Base-by-base conservation (phyloP, 139 green algal species). In the Edaphochlamys debaryana region DNA sequence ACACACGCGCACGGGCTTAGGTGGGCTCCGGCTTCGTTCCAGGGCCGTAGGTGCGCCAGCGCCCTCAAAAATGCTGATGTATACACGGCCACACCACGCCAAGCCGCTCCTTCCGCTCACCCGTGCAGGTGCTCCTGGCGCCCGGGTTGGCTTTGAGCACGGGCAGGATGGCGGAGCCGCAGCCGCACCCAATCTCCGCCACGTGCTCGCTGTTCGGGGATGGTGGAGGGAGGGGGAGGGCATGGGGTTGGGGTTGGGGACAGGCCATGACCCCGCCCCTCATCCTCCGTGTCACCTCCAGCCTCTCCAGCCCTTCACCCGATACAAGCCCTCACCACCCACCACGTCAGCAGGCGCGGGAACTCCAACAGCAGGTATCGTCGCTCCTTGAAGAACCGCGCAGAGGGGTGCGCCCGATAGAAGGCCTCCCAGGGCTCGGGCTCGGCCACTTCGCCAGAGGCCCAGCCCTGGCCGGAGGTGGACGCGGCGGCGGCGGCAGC, bases 381-480 rank as follows among this genome's bases (percentile, higher is more conserved):
- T 36, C 90, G 83, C 86, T 95, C 91, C 81, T 94, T 94, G 87
- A 94, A 96, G 73, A 96, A 96, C 5, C 87, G 82, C 0, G 91
- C 93, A 37, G 79, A 83, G 36, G 84, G 70, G 68, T 95, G 93
- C 54, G 90, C 80, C 13, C 72, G 77, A 85, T 95, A 94, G 48
- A 96, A 96, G 5, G 41, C 73, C 84, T 96, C 92, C 93, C 93
- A 96, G n/a, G n/a, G n/a, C n/a, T n/a, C n/a, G n/a, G n/a, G n/a
- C n/a, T n/a, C n/a, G n/a, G n/a, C n/a, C n/a, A n/a, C n/a, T n/a
- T n/a, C n/a, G n/a, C n/a, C n/a, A n/a, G n/a, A n/a, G n/a, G n/a
- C n/a, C n/a, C n/a, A n/a, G n/a, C 71, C 78, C 20, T 85, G 68
- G 42, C 70, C 66, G 29, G 69, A n/a, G 25, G 22, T 63, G 56